These are phyloP conservation scores for Acanthochlamys bracteata DNA, from an alignment of 106 monocot species.

Conservation along the genomic window DNA sequence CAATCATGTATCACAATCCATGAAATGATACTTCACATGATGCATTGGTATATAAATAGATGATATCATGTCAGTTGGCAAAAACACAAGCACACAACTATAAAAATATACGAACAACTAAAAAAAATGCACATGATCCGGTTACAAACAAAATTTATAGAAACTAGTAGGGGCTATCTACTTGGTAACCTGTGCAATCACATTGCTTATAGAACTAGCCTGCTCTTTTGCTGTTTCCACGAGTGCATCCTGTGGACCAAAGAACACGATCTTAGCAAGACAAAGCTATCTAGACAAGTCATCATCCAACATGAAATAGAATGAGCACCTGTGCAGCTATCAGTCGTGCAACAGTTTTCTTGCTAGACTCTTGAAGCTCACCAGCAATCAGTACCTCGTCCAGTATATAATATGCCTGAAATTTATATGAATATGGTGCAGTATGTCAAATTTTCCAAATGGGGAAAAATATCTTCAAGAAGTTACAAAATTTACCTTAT, in stretches of 20 bases:
- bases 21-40: too few relatives aligned
- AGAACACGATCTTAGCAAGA: neutral
- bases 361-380: slow-evolving; percentile 88
- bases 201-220: slow-evolving; percentile 69
- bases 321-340: slow-evolving; percentile 62
- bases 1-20: too few relatives aligned
- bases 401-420: slow-evolving; percentile 82
- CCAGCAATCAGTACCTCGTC: slow-evolving; percentile 87
- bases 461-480: neutral
- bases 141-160: too few relatives aligned
- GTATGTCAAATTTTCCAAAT: neutral
- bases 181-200: slow-evolving; percentile 75
- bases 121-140: too few relatives aligned
- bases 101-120: too few relatives aligned
- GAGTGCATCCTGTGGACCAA: slow-evolving; percentile 53
- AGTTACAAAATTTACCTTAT: slow-evolving; percentile 42
- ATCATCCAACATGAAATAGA: neutral
- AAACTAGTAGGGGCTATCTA: slow-evolving; percentile 14
- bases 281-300: neutral
- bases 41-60: too few relatives aligned
- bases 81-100: too few relatives aligned
- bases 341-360: slow-evolving; percentile 67
- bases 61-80: too few relatives aligned
- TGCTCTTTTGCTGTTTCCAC: slow-evolving; percentile 87
- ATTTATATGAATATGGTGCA: neutral